Base-by-base conservation (phyloP, 768 basidiomycete species). In the Coprinopsis strossmayeri region DNA sequence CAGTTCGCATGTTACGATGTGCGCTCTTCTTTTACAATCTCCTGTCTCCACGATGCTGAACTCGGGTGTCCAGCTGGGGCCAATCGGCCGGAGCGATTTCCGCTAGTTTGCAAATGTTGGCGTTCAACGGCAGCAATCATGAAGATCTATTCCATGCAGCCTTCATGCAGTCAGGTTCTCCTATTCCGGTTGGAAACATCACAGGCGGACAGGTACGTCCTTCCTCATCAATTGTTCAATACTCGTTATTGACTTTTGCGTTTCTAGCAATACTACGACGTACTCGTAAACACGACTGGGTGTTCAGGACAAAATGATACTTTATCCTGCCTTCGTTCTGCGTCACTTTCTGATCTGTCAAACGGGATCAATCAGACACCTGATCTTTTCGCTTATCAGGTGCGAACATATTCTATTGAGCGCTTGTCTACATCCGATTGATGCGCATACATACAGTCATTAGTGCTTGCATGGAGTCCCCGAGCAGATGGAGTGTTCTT, bases 11-110 rank as follows among this genome's bases (percentile, higher is more conserved):
- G 75, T 78, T 12, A 72, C 69, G 1, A 52, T 77, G 68, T 76
- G 35, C 45, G 57, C 28, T 4, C 30, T n/a, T 7, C 12, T 49
- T 10, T 27, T 7, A 24, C 18, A 28, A 25, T 32, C 30, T 1
- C 30, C 7, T 32, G 7, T 26, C 28, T 10, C 18, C 11, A 30
- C 7, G 27, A 20, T 5, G 15, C 46, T 46, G 20, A 26, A 23
- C 40, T 23, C 42, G 10, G 20, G 9, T 9, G 41, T 9, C 21
- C 27, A 73, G 72, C 27, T 73, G 69, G 64, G 81, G 81, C 7
- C 66, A 79, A 53, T 71, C 69, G 11, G 78, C 80, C 3, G 81
- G 81, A 10, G 77, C 77, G 1, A 74, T 78, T 40, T 71, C 70
- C 3, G 66, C 68, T 0, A 58, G 66, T 2, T 34, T 72, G 43